phyloP scores from a whole-genome alignment of 2,329 filamentous ascomycete genomes.

The Sarocladium kiliense region DNA sequence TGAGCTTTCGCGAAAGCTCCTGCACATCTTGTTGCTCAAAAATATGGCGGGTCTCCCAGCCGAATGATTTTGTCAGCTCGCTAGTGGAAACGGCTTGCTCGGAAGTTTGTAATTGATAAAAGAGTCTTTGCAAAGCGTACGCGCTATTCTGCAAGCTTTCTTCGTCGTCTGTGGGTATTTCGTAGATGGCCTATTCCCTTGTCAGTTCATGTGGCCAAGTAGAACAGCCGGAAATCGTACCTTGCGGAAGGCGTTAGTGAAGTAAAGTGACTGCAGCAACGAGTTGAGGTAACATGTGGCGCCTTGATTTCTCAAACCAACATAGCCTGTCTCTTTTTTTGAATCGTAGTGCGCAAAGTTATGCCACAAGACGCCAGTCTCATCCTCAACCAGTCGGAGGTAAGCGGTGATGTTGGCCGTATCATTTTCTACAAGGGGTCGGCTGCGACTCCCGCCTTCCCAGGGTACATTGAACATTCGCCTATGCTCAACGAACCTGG shows the following conservation, averaged over 20 bases:
- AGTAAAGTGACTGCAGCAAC: conserved; percentile 76
- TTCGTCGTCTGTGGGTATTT: conserved; percentile 88
- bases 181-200: conserved; percentile 76
- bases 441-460: conserved; percentile 53
- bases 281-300: conserved; percentile 88
- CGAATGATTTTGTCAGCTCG: conserved; percentile 93
- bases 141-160: conserved; percentile 80
- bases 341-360: conserved; percentile 94
- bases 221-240: conserved; percentile 33
- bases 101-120: conserved; percentile 90
- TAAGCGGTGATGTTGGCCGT: conserved; percentile 77
- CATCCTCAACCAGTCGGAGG: conserved; percentile 76
- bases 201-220: conserved; percentile 12
- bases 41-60: conserved; percentile 96
- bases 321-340: conserved; percentile 98
- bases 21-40: conserved; percentile 99
- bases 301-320: conserved; percentile 93
- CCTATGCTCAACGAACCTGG: conserved; percentile 85
- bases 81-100: conserved; percentile 79
- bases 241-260: conserved; percentile 91
- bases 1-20: conserved; percentile 90
- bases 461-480: conserved; percentile 76
- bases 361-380: conserved; percentile 85
- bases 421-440: conserved; percentile 74
- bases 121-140: conserved; percentile 87